Percentiles rank a stretch among this genome's conserved stretches.
phyloP scores from a whole-genome alignment of 176 grass and related monocot genomes.

The Phoenix roebelenii region DNA sequence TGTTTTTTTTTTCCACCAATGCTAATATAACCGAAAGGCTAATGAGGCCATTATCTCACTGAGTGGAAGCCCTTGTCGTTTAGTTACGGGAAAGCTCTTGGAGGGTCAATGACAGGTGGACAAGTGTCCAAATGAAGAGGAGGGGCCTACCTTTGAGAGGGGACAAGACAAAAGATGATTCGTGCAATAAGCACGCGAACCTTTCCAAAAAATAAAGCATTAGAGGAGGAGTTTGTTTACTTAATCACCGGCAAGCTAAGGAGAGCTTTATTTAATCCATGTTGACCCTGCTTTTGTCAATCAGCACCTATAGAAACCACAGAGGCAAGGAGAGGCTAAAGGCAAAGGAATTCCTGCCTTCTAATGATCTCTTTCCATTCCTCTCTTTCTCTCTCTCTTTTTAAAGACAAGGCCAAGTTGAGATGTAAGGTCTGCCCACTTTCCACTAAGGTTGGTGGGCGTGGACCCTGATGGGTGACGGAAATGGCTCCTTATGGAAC shows the following conservation, averaged over 20 bases:
- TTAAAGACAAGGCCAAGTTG: neutral
- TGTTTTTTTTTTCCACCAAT: too few species aligned
- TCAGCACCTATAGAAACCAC: neutral
- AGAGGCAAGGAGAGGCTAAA: neutral
- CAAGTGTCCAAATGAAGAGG: neutral
- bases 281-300: slow-evolving; percentile 3
- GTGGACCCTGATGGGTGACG: slow-evolving; percentile 1
- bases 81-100: neutral
- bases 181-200: neutral
- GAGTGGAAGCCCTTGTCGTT: slow-evolving; percentile 10
- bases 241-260: slow-evolving; percentile 1
- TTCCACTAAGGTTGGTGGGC: slow-evolving; percentile 11
- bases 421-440: neutral
- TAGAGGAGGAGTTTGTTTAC: neutral
- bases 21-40: neutral
- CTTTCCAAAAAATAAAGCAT: slow-evolving; percentile 1
- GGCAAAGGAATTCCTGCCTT: too few species aligned
- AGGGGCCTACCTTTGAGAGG: neutral
- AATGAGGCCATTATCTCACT: neutral
- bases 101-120: neutral
- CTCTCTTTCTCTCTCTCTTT: neutral
- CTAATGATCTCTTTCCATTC: too few species aligned
- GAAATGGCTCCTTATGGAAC: slow-evolving; percentile 1
- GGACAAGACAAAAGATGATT: slow-evolving; percentile 6
- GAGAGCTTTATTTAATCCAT: slow-evolving; percentile 5